Evolutionary conservation across 495 filamentous ascomycete species (phyloP).

Genomic region (Neurospora sp.): DNA sequence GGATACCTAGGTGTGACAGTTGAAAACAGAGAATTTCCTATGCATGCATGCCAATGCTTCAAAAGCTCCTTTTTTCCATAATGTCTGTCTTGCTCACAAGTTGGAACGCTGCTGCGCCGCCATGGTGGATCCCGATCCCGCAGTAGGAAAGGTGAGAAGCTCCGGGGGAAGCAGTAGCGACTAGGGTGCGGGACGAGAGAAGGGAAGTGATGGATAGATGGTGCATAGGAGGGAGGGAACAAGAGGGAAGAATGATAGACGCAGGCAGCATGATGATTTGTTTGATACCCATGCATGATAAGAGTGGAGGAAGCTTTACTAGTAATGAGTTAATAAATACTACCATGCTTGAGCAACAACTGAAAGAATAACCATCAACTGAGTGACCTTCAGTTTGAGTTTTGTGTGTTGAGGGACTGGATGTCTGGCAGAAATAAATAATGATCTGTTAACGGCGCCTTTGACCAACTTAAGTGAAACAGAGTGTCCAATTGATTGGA

Average conservation of each 20-base stretch:
- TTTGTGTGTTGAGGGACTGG: too few species aligned
- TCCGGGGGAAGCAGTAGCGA: not conserved
- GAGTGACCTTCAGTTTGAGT: not conserved
- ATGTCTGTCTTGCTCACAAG: not conserved
- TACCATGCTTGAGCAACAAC: not conserved
- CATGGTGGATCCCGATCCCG: not conserved
- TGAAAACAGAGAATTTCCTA: not conserved
- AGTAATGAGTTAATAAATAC: not conserved
- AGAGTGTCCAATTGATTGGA: too few species aligned
- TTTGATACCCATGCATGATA: not conserved
- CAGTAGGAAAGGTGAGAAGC: too few species aligned
- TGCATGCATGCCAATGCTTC: not conserved
- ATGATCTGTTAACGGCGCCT: too few species aligned
- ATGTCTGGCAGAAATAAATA: too few species aligned
- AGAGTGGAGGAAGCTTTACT: not conserved
- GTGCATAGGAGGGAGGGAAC: not conserved
- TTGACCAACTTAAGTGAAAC: too few species aligned
- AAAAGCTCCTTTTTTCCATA: not conserved
- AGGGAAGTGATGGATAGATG: not conserved
- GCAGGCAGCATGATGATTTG: not conserved
- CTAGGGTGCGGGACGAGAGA: not conserved
- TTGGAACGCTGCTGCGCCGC: not conserved
- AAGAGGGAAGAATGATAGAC: not conserved
- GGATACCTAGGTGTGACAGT: not conserved
- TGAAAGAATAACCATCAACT: not conserved